Conservation (phyloP, 106 monocot species). For the Cymbidium sinense region DNA sequence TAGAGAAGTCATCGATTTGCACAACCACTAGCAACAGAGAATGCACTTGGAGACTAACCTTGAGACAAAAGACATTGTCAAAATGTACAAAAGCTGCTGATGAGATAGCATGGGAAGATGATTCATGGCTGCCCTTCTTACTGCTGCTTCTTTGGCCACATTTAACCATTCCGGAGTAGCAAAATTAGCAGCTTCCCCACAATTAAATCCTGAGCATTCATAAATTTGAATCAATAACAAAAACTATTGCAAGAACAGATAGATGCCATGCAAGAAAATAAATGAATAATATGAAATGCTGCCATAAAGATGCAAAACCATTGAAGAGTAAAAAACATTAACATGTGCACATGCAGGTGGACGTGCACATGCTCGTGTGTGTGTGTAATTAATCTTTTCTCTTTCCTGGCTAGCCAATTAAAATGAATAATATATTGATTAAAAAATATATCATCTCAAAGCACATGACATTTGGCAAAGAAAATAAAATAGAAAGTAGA, state of each 20-base stretch:
- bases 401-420: background rate
- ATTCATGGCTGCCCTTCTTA: slow-evolving; percentile 98
- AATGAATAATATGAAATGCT: background rate
- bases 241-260: background rate
- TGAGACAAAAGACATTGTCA: slow-evolving; percentile 84
- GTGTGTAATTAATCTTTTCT: no score
- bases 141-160: slow-evolving; percentile 95
- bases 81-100: slow-evolving; percentile 94
- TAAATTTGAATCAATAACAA: background rate
- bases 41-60: slow-evolving; percentile 40
- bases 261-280: background rate
- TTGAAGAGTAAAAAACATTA: background rate
- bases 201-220: slow-evolving; percentile 73
- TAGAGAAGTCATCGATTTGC: background rate
- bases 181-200: slow-evolving; percentile 99
- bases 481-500: background rate
- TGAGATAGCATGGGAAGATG: slow-evolving; percentile 97
- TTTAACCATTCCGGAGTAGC: slow-evolving; percentile 94
- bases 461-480: background rate
- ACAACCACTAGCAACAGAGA: background rate
- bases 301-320: background rate
- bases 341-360: no score
- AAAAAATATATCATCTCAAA: background rate
- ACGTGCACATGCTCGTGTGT: no score
- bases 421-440: background rate